Percentiles rank a stretch among this genome's conserved stretches.
phyloP scores from a whole-genome alignment of 1,139 yeast genomes.

The Hyphopichia fennica region DNA sequence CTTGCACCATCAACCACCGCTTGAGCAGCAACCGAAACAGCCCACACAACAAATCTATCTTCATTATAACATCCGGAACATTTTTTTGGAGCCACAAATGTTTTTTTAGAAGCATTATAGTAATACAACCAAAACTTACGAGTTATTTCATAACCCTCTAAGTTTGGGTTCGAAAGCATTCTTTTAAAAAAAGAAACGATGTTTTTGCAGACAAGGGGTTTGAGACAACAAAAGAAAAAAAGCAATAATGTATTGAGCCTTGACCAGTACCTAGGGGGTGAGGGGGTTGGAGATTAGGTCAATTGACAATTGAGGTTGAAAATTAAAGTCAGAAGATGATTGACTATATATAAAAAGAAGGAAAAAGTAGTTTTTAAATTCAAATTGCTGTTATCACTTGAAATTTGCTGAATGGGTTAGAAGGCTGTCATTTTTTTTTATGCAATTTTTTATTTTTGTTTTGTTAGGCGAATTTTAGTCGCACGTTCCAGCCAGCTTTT shows the following conservation, averaged over 20 bases:
- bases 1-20: slow-evolving; percentile 63
- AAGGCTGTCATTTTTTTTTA: background rate
- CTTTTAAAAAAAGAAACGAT: slow-evolving; percentile 5
- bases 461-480: background rate
- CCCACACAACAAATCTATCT: slow-evolving; percentile 64
- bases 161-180: slow-evolving; percentile 38
- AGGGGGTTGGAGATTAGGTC: background rate
- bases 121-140: slow-evolving; percentile 47
- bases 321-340: background rate
- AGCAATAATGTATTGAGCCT: background rate
- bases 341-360: background rate
- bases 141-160: slow-evolving; percentile 52
- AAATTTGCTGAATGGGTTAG: background rate
- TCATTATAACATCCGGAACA: slow-evolving; percentile 55
- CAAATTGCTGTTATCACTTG: background rate
- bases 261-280: no score
- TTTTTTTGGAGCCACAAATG: slow-evolving; percentile 43
- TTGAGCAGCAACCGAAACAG: slow-evolving; percentile 64
- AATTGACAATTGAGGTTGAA: background rate
- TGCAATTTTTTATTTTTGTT: background rate
- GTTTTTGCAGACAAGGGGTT: slow-evolving; percentile 1
- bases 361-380: background rate
- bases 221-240: background rate
- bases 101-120: slow-evolving; percentile 43
- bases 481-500: background rate